A percentile compares a stretch with the other conserved stretches of the same genome.
Evolutionary conservation across 163 green algal genomes (phyloP).

Genomic region (Smithsoniella earleae): DNA sequence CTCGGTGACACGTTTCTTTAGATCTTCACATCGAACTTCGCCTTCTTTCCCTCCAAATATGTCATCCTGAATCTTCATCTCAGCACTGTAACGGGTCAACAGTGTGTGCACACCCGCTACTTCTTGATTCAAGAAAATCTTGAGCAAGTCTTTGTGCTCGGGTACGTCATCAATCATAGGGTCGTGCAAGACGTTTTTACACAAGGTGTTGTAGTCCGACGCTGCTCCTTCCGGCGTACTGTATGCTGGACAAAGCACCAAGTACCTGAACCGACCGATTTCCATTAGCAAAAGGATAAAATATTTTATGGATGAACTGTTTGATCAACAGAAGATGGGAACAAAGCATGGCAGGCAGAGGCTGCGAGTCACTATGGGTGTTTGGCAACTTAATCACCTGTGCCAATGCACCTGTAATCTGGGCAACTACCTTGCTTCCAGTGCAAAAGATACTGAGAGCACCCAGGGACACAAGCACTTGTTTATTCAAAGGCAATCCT

Average conservation of each 20-base stretch:
- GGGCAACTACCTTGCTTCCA: neutral
- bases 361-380: too few relatives aligned
- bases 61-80: slow-evolving; percentile 54
- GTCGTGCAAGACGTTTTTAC: slow-evolving; percentile 43
- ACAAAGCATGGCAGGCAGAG: too few relatives aligned
- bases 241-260: slow-evolving; percentile 70
- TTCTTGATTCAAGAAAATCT: slow-evolving; percentile 78
- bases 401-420: neutral
- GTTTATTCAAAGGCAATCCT: neutral
- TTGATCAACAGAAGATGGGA: neutral
- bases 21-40: slow-evolving; percentile 44
- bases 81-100: slow-evolving; percentile 44
- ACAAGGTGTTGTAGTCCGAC: slow-evolving; percentile 76
- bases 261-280: slow-evolving; percentile 85
- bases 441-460: too few relatives aligned
- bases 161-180: slow-evolving; percentile 71
- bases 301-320: too few relatives aligned
- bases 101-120: slow-evolving; percentile 44
- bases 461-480: neutral
- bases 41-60: slow-evolving; percentile 61
- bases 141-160: slow-evolving; percentile 69
- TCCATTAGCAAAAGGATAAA: slow-evolving; percentile 79
- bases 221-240: slow-evolving; percentile 50
- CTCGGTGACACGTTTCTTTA: slow-evolving; percentile 70
- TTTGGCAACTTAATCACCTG: too few relatives aligned